These are phyloP conservation scores for Hortiboletus campestris DNA, from an alignment of 768 basidiomycete genomes.

Conservation along the genomic window DNA sequence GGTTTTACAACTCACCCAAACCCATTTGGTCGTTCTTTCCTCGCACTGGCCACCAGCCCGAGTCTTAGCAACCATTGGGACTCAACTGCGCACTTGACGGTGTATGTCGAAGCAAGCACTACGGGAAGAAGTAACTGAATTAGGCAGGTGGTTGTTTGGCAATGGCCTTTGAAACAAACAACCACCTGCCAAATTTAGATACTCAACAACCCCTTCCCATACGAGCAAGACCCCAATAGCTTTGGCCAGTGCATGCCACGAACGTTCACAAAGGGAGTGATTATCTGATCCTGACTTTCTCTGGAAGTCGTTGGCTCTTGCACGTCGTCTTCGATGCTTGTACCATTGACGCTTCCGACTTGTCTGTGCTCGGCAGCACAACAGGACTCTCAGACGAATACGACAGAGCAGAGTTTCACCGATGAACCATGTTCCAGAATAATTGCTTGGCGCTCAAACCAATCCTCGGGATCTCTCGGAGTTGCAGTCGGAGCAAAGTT, in stretches of 20 bases:
- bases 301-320: neutral
- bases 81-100: neutral
- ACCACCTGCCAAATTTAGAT: slow-evolving; percentile 18
- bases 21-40: neutral
- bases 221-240: slow-evolving; percentile 4
- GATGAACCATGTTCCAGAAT: slow-evolving; percentile 20
- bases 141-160: slow-evolving; percentile 24
- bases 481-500: slow-evolving; percentile 20
- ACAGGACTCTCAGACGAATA: slow-evolving; percentile 8
- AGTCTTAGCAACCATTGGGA: neutral
- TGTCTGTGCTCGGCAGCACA: slow-evolving; percentile 13
- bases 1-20: neutral
- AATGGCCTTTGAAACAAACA: slow-evolving; percentile 31
- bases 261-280: neutral
- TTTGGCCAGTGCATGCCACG: slow-evolving; percentile 6
- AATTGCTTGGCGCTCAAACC: slow-evolving; percentile 15
- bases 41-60: neutral
- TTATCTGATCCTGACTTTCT: neutral
- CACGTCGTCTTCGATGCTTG: slow-evolving; percentile 17
- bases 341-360: slow-evolving; percentile 24
- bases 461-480: slow-evolving; percentile 10
- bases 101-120: neutral
- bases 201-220: neutral
- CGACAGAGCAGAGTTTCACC: slow-evolving; percentile 24
- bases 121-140: neutral